Evolutionary conservation across 441 rosid species (phyloP).

Genomic region (Pelargonium citronellum): DNA sequence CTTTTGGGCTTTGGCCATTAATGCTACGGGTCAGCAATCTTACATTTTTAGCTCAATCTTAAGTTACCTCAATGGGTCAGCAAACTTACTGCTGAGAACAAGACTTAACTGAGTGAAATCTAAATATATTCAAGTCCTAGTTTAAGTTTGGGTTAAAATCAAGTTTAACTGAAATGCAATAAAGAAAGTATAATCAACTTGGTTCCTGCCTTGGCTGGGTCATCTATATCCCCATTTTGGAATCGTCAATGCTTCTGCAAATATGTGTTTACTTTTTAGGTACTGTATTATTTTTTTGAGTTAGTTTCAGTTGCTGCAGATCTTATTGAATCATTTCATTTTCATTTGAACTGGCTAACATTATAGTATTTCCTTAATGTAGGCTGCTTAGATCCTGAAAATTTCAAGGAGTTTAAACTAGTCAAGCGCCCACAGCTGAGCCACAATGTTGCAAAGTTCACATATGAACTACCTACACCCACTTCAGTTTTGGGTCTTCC

Average conservation of each 20-base stretch:
- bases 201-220: not conserved
- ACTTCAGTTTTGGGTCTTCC: conserved; percentile 44
- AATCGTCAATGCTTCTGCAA: no score
- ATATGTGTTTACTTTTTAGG: not conserved
- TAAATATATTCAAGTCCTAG: not conserved
- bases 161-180: not conserved
- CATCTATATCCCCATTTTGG: no score
- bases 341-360: not conserved
- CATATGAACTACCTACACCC: conserved; percentile 41
- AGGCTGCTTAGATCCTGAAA: conserved; percentile 46
- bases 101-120: not conserved
- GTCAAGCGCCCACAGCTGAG: conserved; percentile 36
- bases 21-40: no score
- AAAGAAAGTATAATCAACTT: not conserved
- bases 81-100: no score
- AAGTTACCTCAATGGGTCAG: no score
- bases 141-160: not conserved
- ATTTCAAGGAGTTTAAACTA: conserved; percentile 41
- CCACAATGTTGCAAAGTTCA: conserved; percentile 44
- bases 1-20: no score
- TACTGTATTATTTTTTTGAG: not conserved
- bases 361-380: conserved; percentile 4
- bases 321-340: not conserved
- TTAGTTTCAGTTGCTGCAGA: not conserved
- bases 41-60: no score